Percentiles rank a stretch among this genome's conserved stretches.
Evolutionary conservation across 106 monocot genomes (phyloP).

Genomic region (Triglochin maritima): DNA sequence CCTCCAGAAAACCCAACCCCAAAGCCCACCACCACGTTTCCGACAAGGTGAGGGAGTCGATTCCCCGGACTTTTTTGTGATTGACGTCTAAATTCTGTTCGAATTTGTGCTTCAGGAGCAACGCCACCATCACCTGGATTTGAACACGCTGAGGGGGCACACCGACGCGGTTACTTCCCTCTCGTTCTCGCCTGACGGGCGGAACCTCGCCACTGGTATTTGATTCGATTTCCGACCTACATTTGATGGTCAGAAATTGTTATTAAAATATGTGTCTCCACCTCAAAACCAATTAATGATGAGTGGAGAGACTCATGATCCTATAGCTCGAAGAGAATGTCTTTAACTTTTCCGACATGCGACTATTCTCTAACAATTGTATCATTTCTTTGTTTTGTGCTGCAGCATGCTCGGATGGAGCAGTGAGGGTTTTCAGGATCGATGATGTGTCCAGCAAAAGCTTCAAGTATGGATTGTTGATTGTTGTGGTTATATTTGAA

Average conservation of each 20-base stretch:
- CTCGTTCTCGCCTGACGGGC: conserved; percentile 71
- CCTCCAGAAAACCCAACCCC: conserved; percentile 22
- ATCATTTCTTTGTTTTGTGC: neutral
- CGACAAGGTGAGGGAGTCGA: conserved; percentile 38
- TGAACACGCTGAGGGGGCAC: conserved; percentile 88
- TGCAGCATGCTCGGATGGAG: conserved; percentile 83
- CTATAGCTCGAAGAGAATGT: neutral
- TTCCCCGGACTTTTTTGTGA: neutral
- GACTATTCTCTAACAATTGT: neutral
- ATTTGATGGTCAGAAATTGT: no score
- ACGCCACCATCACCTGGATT: conserved; percentile 72
- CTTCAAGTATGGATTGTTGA: conserved; percentile 57
- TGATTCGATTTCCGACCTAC: neutral
- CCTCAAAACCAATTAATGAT: no score
- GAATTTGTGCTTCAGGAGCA: conserved; percentile 46
- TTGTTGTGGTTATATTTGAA: neutral
- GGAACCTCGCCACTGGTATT: conserved; percentile 69
- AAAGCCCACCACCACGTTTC: conserved; percentile 27
- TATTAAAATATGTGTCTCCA: no score
- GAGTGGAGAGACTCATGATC: no score
- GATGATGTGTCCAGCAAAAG: conserved; percentile 83
- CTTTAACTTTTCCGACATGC: neutral
- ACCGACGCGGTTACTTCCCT: conserved; percentile 59
- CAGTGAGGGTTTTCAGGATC: conserved; percentile 67
- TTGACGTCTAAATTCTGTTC: neutral